Percentiles rank a stretch among this genome's conserved stretches.
Conservation (phyloP, 2,329 filamentous ascomycete genomes). For the Cercospora sp. region DNA sequence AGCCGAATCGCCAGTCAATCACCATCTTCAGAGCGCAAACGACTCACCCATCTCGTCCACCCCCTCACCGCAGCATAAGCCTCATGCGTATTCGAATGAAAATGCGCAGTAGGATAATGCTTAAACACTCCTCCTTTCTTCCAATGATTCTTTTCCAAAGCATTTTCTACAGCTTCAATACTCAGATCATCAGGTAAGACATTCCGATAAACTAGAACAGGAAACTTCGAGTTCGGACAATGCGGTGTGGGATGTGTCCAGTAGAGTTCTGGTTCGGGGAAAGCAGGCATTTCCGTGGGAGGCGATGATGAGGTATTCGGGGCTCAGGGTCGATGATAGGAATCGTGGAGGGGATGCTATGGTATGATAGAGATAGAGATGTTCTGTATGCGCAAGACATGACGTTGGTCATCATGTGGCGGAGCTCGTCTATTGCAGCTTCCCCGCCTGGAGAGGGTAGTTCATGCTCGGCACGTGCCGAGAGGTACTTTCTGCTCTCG, state of each 20-base stretch:
- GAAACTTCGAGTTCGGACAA: conserved; percentile 33
- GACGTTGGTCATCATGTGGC: neutral
- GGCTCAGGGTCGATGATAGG: too few species aligned
- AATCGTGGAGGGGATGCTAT: neutral
- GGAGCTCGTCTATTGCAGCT: neutral
- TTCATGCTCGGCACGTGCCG: neutral
- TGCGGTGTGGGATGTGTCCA: conserved; percentile 25
- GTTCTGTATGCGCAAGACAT: neutral
- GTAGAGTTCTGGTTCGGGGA: conserved; percentile 19
- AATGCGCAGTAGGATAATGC: conserved; percentile 29
- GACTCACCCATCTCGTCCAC: conserved; percentile 17
- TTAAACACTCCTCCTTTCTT: conserved; percentile 32
- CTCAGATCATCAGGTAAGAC: conserved; percentile 33
- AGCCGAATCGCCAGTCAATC: too few species aligned
- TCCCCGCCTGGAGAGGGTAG: neutral
- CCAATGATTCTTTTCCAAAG: conserved; percentile 31
- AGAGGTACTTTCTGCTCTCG: neutral
- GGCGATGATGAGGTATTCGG: too few species aligned
- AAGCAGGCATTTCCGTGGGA: neutral
- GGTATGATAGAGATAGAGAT: neutral
- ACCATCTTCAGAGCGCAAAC: too few species aligned
- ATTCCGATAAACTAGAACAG: conserved; percentile 37
- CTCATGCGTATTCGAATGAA: conserved; percentile 34
- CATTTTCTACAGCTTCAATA: conserved; percentile 21
- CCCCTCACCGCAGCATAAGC: conserved; percentile 32